phyloP scores from a whole-genome alignment of 805 yeast genomes.

The Myxozyma neglecta region DNA sequence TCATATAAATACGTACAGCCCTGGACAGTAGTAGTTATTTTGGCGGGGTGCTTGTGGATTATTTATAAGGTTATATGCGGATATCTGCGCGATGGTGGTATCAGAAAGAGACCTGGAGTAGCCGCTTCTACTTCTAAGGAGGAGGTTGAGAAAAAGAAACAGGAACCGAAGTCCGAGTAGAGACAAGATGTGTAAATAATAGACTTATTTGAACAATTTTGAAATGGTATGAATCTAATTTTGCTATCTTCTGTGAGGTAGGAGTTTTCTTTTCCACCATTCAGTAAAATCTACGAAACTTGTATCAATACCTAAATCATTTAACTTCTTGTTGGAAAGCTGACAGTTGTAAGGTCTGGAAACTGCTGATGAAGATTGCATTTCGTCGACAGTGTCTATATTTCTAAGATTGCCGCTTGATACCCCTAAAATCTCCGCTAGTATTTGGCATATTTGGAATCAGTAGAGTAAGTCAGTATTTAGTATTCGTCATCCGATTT shows the following conservation, averaged over 20 bases:
- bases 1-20: slow-evolving; percentile 41
- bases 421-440: slow-evolving; percentile 27
- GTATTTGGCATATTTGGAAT: slow-evolving; percentile 22
- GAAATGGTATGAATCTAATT: not conserved
- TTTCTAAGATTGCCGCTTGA: slow-evolving; percentile 14
- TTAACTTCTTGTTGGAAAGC: slow-evolving; percentile 17
- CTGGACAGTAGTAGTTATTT: slow-evolving; percentile 42
- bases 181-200: not conserved
- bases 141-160: slow-evolving; percentile 15
- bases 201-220: not conserved
- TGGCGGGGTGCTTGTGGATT: slow-evolving; percentile 33
- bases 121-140: slow-evolving; percentile 5
- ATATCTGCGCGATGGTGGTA: slow-evolving; percentile 26
- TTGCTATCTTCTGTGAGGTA: slow-evolving; percentile 15
- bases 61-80: slow-evolving; percentile 15
- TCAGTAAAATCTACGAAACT: slow-evolving; percentile 21
- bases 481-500: not conserved
- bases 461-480: not conserved
- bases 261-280: slow-evolving; percentile 27
- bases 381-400: slow-evolving; percentile 2
- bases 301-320: slow-evolving; percentile 19
- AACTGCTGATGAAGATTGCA: not conserved
- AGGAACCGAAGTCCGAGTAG: slow-evolving; percentile 23
- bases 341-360: slow-evolving; percentile 21
- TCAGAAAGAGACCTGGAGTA: slow-evolving; percentile 12